phyloP scores from a whole-genome alignment of 2,329 filamentous ascomycete species.

The Fusarium cyanostomum region DNA sequence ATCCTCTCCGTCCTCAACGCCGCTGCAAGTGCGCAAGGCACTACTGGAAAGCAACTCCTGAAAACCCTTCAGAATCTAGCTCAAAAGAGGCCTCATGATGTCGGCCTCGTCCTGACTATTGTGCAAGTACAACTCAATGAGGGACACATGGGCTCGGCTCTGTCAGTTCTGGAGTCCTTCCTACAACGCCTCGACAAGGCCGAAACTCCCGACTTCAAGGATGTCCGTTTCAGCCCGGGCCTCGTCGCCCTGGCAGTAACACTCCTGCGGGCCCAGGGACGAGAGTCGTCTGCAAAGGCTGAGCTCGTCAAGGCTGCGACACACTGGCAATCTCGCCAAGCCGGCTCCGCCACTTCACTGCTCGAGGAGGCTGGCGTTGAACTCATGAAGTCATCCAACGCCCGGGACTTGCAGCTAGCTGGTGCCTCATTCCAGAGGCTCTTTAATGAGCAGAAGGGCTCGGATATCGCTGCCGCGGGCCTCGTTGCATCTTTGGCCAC shows the following conservation, averaged over 20 bases:
- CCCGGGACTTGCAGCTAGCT: slow-evolving; percentile 74
- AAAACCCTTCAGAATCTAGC: slow-evolving; percentile 75
- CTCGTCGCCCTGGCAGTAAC: slow-evolving; percentile 82
- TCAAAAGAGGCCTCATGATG: slow-evolving; percentile 78
- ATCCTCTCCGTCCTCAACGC: slow-evolving; percentile 67
- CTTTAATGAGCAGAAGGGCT: slow-evolving; percentile 70
- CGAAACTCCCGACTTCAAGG: slow-evolving; percentile 63
- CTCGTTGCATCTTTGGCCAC: slow-evolving; percentile 84
- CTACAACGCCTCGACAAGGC: slow-evolving; percentile 75
- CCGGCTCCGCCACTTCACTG: slow-evolving; percentile 64
- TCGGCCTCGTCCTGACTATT: slow-evolving; percentile 82
- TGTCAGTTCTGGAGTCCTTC: slow-evolving; percentile 79
- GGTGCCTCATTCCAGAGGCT: slow-evolving; percentile 82
- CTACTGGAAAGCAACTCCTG: slow-evolving; percentile 72
- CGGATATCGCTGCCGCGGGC: slow-evolving; percentile 79
- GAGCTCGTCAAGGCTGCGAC: slow-evolving; percentile 82
- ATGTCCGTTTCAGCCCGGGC: slow-evolving; percentile 84
- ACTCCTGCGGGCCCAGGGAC: slow-evolving; percentile 79
- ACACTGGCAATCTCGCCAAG: slow-evolving; percentile 76
- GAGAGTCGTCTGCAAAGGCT: slow-evolving; percentile 74
- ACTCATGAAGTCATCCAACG: slow-evolving; percentile 77
- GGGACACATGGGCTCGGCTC: slow-evolving; percentile 77
- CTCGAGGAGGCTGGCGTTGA: slow-evolving; percentile 84
- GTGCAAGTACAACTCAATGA: slow-evolving; percentile 82
- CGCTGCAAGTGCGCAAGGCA: slow-evolving; percentile 74